These are phyloP conservation scores for Murraya koenigii DNA, from an alignment of 345 rosid species.

Conservation along the genomic window DNA sequence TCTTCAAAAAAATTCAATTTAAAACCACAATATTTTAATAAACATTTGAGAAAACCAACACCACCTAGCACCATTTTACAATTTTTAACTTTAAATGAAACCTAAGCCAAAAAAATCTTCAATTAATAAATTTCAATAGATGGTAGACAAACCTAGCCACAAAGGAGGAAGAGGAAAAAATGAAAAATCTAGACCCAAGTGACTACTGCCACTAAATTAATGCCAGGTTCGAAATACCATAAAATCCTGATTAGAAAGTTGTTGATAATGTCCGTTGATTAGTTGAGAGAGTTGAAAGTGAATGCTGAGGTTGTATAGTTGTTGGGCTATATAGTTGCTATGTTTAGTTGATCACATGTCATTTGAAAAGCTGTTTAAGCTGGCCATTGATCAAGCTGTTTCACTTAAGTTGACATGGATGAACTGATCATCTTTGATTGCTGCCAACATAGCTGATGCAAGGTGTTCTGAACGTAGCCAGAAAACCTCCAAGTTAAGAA, in stretches of 20 bases:
- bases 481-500: constrained; percentile 89
- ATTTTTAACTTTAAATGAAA: not conserved
- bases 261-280: constrained; percentile 97
- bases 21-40: not conserved
- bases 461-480: constrained; percentile 88
- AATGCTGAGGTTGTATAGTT: constrained; percentile 77
- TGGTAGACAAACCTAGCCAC: constrained; percentile 15
- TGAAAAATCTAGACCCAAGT: constrained; percentile 22
- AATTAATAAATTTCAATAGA: not conserved
- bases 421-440: constrained; percentile 93
- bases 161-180: constrained; percentile 11
- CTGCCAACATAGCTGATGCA: constrained; percentile 97
- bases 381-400: constrained; percentile 94
- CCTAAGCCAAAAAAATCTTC: not conserved
- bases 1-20: not conserved
- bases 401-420: constrained; percentile 80
- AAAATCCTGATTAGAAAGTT: constrained; percentile 71
- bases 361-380: constrained; percentile 97
- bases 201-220: constrained; percentile 31
- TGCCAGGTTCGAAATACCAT: constrained; percentile 64
- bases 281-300: constrained; percentile 91
- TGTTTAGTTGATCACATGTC: constrained; percentile 82
- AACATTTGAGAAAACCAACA: constrained; percentile 8
- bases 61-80: constrained; percentile 13
- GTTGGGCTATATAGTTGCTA: constrained; percentile 86